A percentile compares a stretch with the other conserved stretches of the same genome.
Evolutionary conservation across 225 moss, liverwort and hornwort species (phyloP).

Genomic region (Asterella californica): DNA sequence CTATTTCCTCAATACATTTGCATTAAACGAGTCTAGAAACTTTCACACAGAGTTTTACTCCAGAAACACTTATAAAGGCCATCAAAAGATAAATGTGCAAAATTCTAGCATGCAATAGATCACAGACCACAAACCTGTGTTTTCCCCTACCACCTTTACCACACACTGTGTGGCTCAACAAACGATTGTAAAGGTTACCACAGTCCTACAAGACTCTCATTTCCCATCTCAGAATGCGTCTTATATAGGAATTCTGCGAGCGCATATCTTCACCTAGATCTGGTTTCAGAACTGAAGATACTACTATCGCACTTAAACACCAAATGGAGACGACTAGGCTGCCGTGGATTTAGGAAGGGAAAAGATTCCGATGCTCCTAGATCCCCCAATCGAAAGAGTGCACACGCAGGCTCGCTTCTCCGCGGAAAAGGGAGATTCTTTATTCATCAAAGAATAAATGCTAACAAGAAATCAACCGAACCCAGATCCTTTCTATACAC

Average conservation of each 20-base stretch:
- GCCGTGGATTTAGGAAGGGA: neutral
- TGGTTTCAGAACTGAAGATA: neutral
- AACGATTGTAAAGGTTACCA: neutral
- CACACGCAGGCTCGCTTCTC: neutral
- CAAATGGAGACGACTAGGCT: neutral
- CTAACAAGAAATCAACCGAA: conserved; percentile 4
- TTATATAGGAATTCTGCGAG: neutral
- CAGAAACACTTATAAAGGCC: neutral
- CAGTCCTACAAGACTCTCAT: neutral
- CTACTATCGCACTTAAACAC: neutral
- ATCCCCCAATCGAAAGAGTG: neutral
- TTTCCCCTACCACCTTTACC: neutral
- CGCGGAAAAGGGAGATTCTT: neutral
- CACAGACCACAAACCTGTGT: neutral
- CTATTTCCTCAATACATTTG: neutral
- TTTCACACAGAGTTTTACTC: neutral
- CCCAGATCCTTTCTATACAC: conserved; percentile 1
- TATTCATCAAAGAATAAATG: conserved; percentile 11
- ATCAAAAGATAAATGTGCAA: neutral
- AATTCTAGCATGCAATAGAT: too few species aligned
- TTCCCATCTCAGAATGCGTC: neutral
- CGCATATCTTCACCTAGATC: neutral
- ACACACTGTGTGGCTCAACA: neutral
- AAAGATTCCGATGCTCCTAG: neutral
- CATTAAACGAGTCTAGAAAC: neutral